Percentiles rank a stretch among this genome's conserved stretches.
phyloP scores from a whole-genome alignment of 2,329 filamentous ascomycete species.

The Arthrinium puccinioides region DNA sequence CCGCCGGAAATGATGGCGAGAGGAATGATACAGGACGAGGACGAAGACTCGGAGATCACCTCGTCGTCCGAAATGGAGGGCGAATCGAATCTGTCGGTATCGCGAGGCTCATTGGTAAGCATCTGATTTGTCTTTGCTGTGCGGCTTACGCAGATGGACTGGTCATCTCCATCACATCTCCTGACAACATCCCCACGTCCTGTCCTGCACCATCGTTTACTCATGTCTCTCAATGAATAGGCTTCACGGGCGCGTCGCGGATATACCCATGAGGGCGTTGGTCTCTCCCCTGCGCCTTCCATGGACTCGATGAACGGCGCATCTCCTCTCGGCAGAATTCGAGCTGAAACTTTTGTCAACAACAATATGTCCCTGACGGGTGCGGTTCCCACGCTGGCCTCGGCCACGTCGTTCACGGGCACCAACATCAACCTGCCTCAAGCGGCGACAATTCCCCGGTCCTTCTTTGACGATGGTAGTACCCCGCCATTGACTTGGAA shows the following conservation, averaged over 20 bases:
- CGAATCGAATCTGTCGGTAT: constrained; percentile 62
- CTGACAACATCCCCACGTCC: background rate
- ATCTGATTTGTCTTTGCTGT: too few species aligned
- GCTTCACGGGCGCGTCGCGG: constrained; percentile 56
- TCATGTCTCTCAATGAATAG: too few species aligned
- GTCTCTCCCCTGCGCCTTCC: constrained; percentile 75
- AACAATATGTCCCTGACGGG: constrained; percentile 36
- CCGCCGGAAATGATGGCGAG: constrained; percentile 87
- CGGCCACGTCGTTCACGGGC: constrained; percentile 56
- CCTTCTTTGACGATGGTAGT: constrained; percentile 86
- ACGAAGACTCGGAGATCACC: constrained; percentile 75
- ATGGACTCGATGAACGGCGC: constrained; percentile 81
- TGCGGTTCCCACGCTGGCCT: constrained; percentile 44
- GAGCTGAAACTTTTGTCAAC: constrained; percentile 48
- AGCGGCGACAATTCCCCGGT: constrained; percentile 60
- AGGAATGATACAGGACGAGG: constrained; percentile 74
- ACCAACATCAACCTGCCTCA: constrained; percentile 49
- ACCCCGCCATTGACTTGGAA: constrained; percentile 81
- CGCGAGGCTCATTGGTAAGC: constrained; percentile 62
- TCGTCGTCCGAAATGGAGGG: constrained; percentile 85
- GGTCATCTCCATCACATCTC: constrained; percentile 1
- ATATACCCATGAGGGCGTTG: constrained; percentile 48
- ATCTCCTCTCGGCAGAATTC: constrained; percentile 50
- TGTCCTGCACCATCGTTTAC: too few species aligned
- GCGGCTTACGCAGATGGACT: too few species aligned